phyloP scores from a whole-genome alignment of 108 stramenopile genomes.

The Pseudonitzschia multistriata region DNA sequence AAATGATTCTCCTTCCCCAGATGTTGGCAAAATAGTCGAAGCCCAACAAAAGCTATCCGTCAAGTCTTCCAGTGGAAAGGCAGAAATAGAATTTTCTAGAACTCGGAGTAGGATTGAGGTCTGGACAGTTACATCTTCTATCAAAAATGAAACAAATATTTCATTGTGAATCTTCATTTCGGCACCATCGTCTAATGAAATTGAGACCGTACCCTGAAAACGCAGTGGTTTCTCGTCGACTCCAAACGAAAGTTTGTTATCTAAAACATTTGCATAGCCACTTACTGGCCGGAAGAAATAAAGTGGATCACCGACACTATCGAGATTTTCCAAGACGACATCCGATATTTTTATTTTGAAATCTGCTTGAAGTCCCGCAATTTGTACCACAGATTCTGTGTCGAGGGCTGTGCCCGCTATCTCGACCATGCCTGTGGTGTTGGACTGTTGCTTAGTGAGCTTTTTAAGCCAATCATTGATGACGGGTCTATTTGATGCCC shows the following conservation, averaged over 20 bases:
- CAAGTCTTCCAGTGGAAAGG: constrained; percentile 48
- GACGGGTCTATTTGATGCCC: constrained; percentile 35
- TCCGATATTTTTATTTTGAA: constrained; percentile 45
- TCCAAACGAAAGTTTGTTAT: constrained; percentile 54
- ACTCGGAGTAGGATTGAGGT: constrained; percentile 41
- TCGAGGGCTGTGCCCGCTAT: constrained; percentile 38
- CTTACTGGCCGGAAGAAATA: constrained; percentile 37
- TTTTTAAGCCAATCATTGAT: constrained; percentile 42
- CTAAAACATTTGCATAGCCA: constrained; percentile 34
- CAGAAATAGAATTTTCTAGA: constrained; percentile 44
- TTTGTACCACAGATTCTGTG: constrained; percentile 24
- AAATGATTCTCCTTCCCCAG: constrained; percentile 11
- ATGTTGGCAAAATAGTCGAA: constrained; percentile 39
- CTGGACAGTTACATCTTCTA: constrained; percentile 36
- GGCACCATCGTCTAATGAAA: constrained; percentile 32
- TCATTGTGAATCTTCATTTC: constrained; percentile 52
- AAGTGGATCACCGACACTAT: constrained; percentile 62
- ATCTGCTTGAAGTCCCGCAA: constrained; percentile 45
- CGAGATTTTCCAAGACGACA: constrained; percentile 48
- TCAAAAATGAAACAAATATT: constrained; percentile 31
- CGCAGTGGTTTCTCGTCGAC: constrained; percentile 45
- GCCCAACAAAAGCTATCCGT: constrained; percentile 59
- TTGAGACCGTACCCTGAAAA: constrained; percentile 24
- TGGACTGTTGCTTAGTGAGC: constrained; percentile 42
- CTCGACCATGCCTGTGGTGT: constrained; percentile 40